phyloP scores from a whole-genome alignment of 768 basidiomycete species.

The Hypholoma sublateritium region DNA sequence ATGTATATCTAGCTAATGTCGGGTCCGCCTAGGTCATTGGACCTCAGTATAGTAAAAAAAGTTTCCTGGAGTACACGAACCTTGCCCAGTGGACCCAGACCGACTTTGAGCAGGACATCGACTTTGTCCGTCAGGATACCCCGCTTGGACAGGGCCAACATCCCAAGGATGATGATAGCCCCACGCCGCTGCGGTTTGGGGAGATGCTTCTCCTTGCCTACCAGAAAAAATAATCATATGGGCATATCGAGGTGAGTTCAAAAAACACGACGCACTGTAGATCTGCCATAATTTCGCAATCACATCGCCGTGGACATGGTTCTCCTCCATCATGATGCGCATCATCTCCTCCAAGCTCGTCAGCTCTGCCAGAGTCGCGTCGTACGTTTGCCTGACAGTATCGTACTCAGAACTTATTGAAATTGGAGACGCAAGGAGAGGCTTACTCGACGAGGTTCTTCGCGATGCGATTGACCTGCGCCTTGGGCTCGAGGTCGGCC shows the following conservation, averaged over 20 bases:
- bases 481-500: slow-evolving; percentile 72
- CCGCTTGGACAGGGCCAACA: slow-evolving; percentile 87
- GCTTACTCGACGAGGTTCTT: slow-evolving; percentile 96
- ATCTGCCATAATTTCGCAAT: slow-evolving; percentile 94
- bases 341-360: slow-evolving; percentile 97
- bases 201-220: slow-evolving; percentile 74
- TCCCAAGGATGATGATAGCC: slow-evolving; percentile 94
- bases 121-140: slow-evolving; percentile 75
- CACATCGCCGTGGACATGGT: slow-evolving; percentile 79
- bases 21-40: slow-evolving; percentile 71
- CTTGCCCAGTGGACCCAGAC: slow-evolving; percentile 82
- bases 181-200: slow-evolving; percentile 88
- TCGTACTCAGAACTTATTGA: not conserved
- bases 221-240: not conserved
- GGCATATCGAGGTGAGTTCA: slow-evolving; percentile 25
- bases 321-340: slow-evolving; percentile 93
- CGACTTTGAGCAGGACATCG: slow-evolving; percentile 82
- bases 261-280: slow-evolving; percentile 57
- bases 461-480: slow-evolving; percentile 87
- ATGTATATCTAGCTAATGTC: slow-evolving; percentile 90
- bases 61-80: slow-evolving; percentile 39
- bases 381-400: slow-evolving; percentile 73
- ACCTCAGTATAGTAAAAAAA: no score
- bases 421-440: not conserved
- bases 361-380: slow-evolving; percentile 90